Conservation (phyloP, 2,329 filamentous ascomycete species). For the Phoma herbarum region DNA sequence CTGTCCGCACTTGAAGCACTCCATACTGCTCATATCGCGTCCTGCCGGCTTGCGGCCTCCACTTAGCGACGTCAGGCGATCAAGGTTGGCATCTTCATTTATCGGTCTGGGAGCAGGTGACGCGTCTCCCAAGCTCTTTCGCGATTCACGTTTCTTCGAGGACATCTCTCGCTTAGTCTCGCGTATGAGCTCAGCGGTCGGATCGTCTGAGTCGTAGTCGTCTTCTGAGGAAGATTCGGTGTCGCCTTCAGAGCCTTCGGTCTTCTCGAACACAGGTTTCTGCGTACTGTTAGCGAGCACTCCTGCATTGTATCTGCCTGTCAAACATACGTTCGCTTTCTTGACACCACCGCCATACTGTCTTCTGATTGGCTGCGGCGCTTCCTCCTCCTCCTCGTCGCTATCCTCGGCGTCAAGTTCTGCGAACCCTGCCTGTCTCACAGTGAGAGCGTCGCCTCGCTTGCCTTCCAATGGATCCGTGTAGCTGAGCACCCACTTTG, state of each 20-base stretch:
- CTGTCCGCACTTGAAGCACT: slow-evolving; percentile 70
- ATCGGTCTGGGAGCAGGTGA: slow-evolving; percentile 66
- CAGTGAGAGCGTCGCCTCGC: slow-evolving; percentile 52
- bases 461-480: slow-evolving; percentile 54
- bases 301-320: slow-evolving; percentile 4
- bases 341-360: slow-evolving; percentile 62
- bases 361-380: slow-evolving; percentile 50
- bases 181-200: slow-evolving; percentile 55
- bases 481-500: slow-evolving; percentile 76
- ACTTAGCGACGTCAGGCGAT: slow-evolving; percentile 66
- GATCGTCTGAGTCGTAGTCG: slow-evolving; percentile 55
- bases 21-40: slow-evolving; percentile 50
- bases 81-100: slow-evolving; percentile 71
- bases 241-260: slow-evolving; percentile 38
- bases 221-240: slow-evolving; percentile 46
- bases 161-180: slow-evolving; percentile 57
- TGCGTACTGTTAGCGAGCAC: slow-evolving; percentile 27
- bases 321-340: slow-evolving; percentile 32
- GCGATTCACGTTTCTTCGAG: slow-evolving; percentile 54
- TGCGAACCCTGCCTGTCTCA: slow-evolving; percentile 70
- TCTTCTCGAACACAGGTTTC: slow-evolving; percentile 33
- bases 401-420: slow-evolving; percentile 56
- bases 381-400: slow-evolving; percentile 47
- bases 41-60: slow-evolving; percentile 47
- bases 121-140: slow-evolving; percentile 56